Evolutionary conservation across 805 yeast species (phyloP).

Genomic region (Metschnikowia drakensbergensis): DNA sequence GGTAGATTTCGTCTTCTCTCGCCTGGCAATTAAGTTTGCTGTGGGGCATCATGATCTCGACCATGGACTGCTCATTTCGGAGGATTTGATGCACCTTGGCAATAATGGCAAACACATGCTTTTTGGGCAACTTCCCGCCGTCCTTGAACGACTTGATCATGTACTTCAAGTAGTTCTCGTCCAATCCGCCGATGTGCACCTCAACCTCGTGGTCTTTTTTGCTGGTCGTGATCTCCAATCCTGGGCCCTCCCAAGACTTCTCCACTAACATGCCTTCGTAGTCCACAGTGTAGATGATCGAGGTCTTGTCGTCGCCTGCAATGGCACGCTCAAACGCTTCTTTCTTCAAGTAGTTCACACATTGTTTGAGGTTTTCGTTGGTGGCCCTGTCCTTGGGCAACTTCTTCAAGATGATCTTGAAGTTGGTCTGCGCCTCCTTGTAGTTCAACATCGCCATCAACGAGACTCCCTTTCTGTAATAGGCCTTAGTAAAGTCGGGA

Average conservation of each 20-base stretch:
- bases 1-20: constrained; percentile 23
- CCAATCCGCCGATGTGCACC: constrained; percentile 38
- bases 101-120: constrained; percentile 78
- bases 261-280: constrained; percentile 49
- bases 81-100: constrained; percentile 66
- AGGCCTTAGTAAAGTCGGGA: constrained; percentile 67
- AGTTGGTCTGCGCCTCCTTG: constrained; percentile 67
- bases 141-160: constrained; percentile 69
- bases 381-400: constrained; percentile 73
- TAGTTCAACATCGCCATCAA: constrained; percentile 71
- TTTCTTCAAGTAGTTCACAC: constrained; percentile 62
- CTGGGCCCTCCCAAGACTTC: constrained; percentile 57
- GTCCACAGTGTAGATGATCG: constrained; percentile 46
- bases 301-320: constrained; percentile 59
- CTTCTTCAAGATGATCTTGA: constrained; percentile 54
- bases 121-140: constrained; percentile 74
- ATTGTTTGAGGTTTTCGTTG: constrained; percentile 53
- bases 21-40: constrained; percentile 17
- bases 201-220: constrained; percentile 23
- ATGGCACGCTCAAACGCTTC: constrained; percentile 86
- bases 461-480: constrained; percentile 85
- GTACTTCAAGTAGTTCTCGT: constrained; percentile 53
- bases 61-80: constrained; percentile 64
- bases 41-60: constrained; percentile 55
- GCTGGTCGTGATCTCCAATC: constrained; percentile 39